phyloP scores from a whole-genome alignment of 371 early-diverging fungal species.

The Lichtheimia hyalospora region DNA sequence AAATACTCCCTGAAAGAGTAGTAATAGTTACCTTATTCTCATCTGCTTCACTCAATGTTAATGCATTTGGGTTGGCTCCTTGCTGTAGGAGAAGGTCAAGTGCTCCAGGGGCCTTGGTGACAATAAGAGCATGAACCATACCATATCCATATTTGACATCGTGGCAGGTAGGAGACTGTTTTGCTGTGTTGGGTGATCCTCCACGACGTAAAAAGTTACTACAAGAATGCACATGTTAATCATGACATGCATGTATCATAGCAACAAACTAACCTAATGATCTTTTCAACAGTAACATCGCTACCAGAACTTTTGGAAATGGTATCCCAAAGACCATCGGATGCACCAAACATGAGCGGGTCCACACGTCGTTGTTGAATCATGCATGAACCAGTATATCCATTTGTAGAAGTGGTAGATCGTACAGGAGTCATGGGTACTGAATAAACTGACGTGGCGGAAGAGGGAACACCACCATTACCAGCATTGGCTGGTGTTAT shows the following conservation, averaged over 20 bases:
- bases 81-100: slow-evolving; percentile 38
- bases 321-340: slow-evolving; percentile 49
- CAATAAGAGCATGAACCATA: slow-evolving; percentile 42
- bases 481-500: neutral
- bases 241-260: too few species aligned
- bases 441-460: slow-evolving; percentile 11
- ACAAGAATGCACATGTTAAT: too few species aligned
- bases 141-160: slow-evolving; percentile 46
- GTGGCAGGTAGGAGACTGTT: slow-evolving; percentile 31
- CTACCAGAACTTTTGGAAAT: slow-evolving; percentile 32
- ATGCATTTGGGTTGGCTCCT: slow-evolving; percentile 49
- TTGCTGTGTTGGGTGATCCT: slow-evolving; percentile 54
- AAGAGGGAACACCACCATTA: slow-evolving; percentile 1
- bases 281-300: slow-evolving; percentile 41
- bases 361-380: slow-evolving; percentile 45
- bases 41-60: slow-evolving; percentile 33
- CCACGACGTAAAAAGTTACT: slow-evolving; percentile 47
- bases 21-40: slow-evolving; percentile 32
- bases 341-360: slow-evolving; percentile 44
- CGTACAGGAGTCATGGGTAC: slow-evolving; percentile 24
- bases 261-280: slow-evolving; percentile 15
- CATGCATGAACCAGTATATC: slow-evolving; percentile 18
- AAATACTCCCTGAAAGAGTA: neutral
- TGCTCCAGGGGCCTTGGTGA: slow-evolving; percentile 25
- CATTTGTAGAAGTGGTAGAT: slow-evolving; percentile 17